These are phyloP conservation scores for Jaltomata sinuosa DNA, from an alignment of 257 asterid genomes.

Conservation along the genomic window DNA sequence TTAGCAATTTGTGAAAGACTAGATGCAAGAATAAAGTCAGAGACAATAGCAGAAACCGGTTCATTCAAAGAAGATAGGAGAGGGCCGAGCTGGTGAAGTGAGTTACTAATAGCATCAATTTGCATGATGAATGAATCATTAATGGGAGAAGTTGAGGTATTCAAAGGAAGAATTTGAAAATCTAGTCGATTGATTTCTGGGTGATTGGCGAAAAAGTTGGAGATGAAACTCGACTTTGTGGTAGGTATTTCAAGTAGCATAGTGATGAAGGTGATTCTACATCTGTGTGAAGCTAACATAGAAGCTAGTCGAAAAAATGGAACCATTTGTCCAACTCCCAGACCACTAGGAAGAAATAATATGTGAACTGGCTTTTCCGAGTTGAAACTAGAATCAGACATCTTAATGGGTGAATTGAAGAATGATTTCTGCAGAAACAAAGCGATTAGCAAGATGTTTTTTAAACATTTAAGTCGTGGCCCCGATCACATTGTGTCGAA, in stretches of 20 bases:
- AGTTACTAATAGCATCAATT: constrained; percentile 1
- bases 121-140: constrained; percentile 21
- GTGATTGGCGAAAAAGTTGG: constrained; percentile 12
- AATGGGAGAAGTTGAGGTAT: not conserved
- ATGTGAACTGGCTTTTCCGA: constrained; percentile 7
- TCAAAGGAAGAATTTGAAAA: constrained; percentile 2
- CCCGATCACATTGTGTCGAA: not conserved
- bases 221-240: not conserved
- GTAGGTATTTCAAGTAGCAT: constrained; percentile 4
- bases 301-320: constrained; percentile 23
- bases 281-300: constrained; percentile 10
- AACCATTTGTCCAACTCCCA: constrained; percentile 14
- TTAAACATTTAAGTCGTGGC: not conserved
- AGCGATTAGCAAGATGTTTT: not conserved
- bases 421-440: not conserved
- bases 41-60: constrained; percentile 19
- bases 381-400: not conserved
- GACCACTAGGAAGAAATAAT: constrained; percentile 25
- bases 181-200: constrained; percentile 21
- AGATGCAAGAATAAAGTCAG: constrained; percentile 21
- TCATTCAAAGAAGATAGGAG: constrained; percentile 1
- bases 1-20: constrained; percentile 11
- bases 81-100: constrained; percentile 13
- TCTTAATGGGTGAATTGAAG: not conserved
- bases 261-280: constrained; percentile 20